Conservation (phyloP, 2,329 filamentous ascomycete genomes). For the Colletotrichum sublineola region DNA sequence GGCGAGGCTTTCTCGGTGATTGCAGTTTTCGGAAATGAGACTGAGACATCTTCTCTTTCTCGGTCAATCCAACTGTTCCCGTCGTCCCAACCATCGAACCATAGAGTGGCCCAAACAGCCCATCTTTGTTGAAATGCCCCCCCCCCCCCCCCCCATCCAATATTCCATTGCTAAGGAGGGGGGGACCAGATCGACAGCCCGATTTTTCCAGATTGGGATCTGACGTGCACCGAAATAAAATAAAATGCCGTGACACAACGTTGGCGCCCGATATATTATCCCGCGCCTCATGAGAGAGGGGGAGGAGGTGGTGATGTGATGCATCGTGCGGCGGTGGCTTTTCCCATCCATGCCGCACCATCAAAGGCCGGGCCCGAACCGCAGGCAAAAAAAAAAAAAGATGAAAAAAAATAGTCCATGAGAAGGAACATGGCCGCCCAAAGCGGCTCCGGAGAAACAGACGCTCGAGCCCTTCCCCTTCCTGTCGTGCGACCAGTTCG, state of each 20-base stretch:
- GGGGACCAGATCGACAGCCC: neutral
- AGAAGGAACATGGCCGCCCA: constrained; percentile 2
- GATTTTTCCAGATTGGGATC: constrained; percentile 4
- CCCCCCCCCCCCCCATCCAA: neutral
- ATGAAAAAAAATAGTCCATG: neutral
- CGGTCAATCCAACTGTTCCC: neutral
- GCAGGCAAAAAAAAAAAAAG: neutral
- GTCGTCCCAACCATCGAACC: neutral
- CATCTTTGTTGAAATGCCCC: neutral
- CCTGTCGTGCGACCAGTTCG: neutral
- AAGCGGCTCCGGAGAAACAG: neutral
- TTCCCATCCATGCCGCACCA: constrained; percentile 33
- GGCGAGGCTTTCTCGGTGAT: neutral
- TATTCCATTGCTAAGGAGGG: neutral
- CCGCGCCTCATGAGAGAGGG: neutral
- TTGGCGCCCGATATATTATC: constrained; percentile 18
- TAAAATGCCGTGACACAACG: constrained; percentile 15
- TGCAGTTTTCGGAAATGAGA: constrained; percentile 10
- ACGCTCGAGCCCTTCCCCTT: neutral
- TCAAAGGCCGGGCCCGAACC: constrained; percentile 5
- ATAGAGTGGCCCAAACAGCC: neutral
- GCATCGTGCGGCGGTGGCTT: constrained; percentile 30
- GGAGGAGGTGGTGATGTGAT: too few species aligned
- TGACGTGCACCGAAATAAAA: constrained; percentile 4
- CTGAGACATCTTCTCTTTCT: neutral